Evolutionary conservation across 345 rosid genomes (phyloP), one percentile per base, ranked within the genome.

Genomic region (Eucalyptus shirleyi): DNA sequence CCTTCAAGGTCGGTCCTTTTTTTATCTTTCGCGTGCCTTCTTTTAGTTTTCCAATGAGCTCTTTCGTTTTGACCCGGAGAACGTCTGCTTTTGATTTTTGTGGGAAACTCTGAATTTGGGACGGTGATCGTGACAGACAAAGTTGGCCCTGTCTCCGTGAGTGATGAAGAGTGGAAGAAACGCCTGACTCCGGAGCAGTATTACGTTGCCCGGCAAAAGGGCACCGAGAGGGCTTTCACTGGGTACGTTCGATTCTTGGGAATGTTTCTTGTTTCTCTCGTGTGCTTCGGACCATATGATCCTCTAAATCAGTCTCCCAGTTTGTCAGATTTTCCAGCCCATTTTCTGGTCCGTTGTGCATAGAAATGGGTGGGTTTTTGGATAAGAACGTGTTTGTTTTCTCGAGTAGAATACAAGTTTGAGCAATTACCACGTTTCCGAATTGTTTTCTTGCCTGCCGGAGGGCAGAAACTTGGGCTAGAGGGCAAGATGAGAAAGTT

Each of bases 171-270:
- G 86, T 95, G 95, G 99, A 96, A 96, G 95, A 94, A 92, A 92
- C 91, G 91, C 87, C 99, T 98, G 11, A 94, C 96, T 86, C 89
- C 89, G 2, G 94, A 98, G 90, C 99, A 98, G 87, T 97, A 93
- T 88, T 93, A 95, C 91, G 62, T 96, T 87, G 93, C 99, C 32
- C 95, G 99, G 45, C 95, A 95, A 50, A 96, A 98, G 87, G 99
- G 99, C 17, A 96, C 99, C 4, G 99, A 98, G 91, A 93, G 97
- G 93, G 99, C 99, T 59, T 98, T 98, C 92, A 93, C 95, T 18
- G 99, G 99, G 99, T 96, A 95, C 88, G 92, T 21, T 3, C 30
- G 47, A 40, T 77, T 77, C 85, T 21, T 40, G 85, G 85, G 85
- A 77, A 40, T 21, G 83, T 92, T 44, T 21, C 55, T 87, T 23